Conservation (phyloP, 495 filamentous ascomycete species). For the Aspergillus cavernicola region DNA sequence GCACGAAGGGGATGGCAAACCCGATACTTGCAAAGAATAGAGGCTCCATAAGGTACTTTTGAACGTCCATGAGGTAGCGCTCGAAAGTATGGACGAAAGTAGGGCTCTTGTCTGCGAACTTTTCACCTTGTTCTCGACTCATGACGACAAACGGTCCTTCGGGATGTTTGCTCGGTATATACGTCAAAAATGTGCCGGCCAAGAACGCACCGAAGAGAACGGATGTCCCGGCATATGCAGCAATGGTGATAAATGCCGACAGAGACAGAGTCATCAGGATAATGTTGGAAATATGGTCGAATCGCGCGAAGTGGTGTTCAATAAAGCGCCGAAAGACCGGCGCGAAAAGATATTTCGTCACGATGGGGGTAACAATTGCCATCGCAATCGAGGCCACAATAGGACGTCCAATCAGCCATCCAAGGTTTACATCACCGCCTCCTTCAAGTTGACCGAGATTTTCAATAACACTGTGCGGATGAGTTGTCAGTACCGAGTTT, state of each 20-base stretch:
- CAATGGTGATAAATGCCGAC: slow-evolving; percentile 47
- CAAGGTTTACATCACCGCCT: slow-evolving; percentile 30
- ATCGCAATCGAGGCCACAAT: slow-evolving; percentile 55
- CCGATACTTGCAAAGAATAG: slow-evolving; percentile 73
- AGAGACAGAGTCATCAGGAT: slow-evolving; percentile 40
- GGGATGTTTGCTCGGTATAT: slow-evolving; percentile 32
- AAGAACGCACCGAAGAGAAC: slow-evolving; percentile 65
- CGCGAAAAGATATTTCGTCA: slow-evolving; percentile 44
- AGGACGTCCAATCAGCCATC: slow-evolving; percentile 48
- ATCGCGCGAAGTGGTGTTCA: slow-evolving; percentile 31
- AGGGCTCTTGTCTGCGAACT: slow-evolving; percentile 39
- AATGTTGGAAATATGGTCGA: slow-evolving; percentile 31
- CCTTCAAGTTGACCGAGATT: slow-evolving; percentile 34
- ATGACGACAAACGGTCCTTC: slow-evolving; percentile 32
- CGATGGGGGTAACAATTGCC: slow-evolving; percentile 43
- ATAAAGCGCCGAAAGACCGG: slow-evolving; percentile 37
- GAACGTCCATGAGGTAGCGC: slow-evolving; percentile 28
- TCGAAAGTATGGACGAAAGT: slow-evolving; percentile 36
- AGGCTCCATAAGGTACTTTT: slow-evolving; percentile 58
- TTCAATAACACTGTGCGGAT: slow-evolving; percentile 39
- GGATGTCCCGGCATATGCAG: slow-evolving; percentile 60
- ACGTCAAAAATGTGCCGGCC: slow-evolving; percentile 57
- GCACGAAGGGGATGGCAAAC: slow-evolving; percentile 68
- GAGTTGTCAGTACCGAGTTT: no score
- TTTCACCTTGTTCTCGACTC: slow-evolving; percentile 31